phyloP scores from a whole-genome alignment of 192 early-diverging fungal species.

The Backusella mclennaniae region DNA sequence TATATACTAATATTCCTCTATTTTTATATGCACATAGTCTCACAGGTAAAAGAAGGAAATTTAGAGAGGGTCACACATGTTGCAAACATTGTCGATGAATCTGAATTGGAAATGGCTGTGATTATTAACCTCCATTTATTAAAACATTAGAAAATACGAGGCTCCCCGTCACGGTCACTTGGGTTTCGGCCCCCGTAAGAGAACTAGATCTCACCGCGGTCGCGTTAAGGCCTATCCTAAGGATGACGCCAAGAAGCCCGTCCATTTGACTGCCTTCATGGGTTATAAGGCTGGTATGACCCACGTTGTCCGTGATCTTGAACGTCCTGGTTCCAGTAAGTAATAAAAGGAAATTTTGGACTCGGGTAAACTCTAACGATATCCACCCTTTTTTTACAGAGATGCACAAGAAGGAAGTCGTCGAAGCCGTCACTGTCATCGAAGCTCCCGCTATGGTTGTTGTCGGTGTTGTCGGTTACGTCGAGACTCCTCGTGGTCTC shows the following conservation, averaged over 20 bases:
- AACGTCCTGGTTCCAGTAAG: conserved; percentile 90
- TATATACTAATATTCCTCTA: too few relatives aligned
- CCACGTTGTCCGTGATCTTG: conserved; percentile 98
- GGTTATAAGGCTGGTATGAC: conserved; percentile 99
- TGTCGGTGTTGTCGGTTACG: conserved; percentile 99
- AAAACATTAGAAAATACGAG: conserved; percentile 93
- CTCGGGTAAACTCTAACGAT: too few relatives aligned
- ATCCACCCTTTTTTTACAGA: conserved; percentile 31
- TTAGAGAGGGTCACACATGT: background rate
- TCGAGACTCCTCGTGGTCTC: conserved; percentile 97
- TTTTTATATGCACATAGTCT: too few relatives aligned
- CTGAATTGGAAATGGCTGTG: conserved; percentile 10
- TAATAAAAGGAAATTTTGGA: background rate
- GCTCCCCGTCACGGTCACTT: conserved; percentile 89
- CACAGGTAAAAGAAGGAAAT: background rate
- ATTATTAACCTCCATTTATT: background rate
- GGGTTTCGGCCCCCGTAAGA: conserved; percentile 75
- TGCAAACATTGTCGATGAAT: background rate
- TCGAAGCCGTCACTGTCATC: conserved; percentile 98
- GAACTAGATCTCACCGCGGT: conserved; percentile 89
- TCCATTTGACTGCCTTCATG: conserved; percentile 98
- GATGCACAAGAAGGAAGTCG: conserved; percentile 99
- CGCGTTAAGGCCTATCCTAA: conserved; percentile 99
- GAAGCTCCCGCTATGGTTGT: conserved; percentile 97
- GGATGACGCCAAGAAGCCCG: conserved; percentile 93